These are phyloP conservation scores for Sporodiniella umbellata DNA, from an alignment of 371 early-diverging fungal genomes.

Conservation along the genomic window DNA sequence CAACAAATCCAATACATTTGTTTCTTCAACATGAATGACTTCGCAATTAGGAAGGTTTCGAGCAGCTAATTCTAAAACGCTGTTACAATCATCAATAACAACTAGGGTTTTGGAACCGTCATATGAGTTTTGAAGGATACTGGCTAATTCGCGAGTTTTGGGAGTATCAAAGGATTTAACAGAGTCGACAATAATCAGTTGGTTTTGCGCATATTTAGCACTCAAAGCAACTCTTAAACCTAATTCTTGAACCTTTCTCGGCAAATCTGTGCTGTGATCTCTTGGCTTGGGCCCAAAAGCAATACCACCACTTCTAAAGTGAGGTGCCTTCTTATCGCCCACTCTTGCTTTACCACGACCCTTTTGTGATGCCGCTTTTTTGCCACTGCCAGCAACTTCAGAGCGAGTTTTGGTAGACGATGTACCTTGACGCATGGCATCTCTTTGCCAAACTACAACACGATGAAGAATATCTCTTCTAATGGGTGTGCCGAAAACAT, in stretches of 20 bases:
- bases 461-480: slow-evolving; percentile 85
- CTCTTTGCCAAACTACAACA: slow-evolving; percentile 84
- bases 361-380: slow-evolving; percentile 86
- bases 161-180: slow-evolving; percentile 49
- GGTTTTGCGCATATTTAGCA: slow-evolving; percentile 87
- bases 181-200: slow-evolving; percentile 81
- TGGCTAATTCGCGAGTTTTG: slow-evolving; percentile 58
- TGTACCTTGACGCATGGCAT: slow-evolving; percentile 83
- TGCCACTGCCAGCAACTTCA: slow-evolving; percentile 82
- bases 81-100: slow-evolving; percentile 45
- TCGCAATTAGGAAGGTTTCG: slow-evolving; percentile 67
- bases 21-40: slow-evolving; percentile 63
- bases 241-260: slow-evolving; percentile 78
- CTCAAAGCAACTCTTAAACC: slow-evolving; percentile 85
- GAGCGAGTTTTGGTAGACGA: slow-evolving; percentile 76
- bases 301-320: slow-evolving; percentile 87
- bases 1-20: slow-evolving; percentile 78
- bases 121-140: slow-evolving; percentile 51
- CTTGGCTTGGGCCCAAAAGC: slow-evolving; percentile 90
- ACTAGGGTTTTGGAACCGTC: slow-evolving; percentile 44
- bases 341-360: slow-evolving; percentile 91
- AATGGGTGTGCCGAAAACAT: slow-evolving; percentile 81
- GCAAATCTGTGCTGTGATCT: slow-evolving; percentile 79
- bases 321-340: slow-evolving; percentile 84
- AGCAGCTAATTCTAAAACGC: slow-evolving; percentile 61